Evolutionary conservation across 2,329 filamentous ascomycete genomes (phyloP).

Genomic region (Hymenotorrendiella dingleyae): DNA sequence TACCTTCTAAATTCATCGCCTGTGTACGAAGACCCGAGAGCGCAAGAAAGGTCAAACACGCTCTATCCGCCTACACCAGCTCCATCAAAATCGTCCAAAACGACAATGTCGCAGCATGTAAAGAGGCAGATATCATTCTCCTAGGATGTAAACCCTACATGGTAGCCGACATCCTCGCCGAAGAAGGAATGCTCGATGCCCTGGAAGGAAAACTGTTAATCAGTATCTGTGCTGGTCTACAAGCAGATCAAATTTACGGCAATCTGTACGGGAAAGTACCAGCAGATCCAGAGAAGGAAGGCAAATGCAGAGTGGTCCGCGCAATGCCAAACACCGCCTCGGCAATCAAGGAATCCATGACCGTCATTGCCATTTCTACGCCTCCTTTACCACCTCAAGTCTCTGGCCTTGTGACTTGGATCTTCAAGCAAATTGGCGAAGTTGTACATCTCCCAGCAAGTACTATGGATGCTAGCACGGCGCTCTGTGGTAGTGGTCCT

Average conservation of each 20-base stretch:
- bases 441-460: conserved; percentile 61
- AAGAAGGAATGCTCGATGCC: conserved; percentile 63
- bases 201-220: conserved; percentile 76
- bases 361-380: conserved; percentile 61
- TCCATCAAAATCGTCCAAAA: conserved; percentile 62
- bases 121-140: conserved; percentile 66
- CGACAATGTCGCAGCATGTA: conserved; percentile 63
- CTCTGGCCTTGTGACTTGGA: conserved; percentile 61
- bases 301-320: conserved; percentile 58
- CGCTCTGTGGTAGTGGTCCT: conserved; percentile 68
- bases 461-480: conserved; percentile 68
- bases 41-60: conserved; percentile 60
- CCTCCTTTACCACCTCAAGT: conserved; percentile 51
- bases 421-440: conserved; percentile 69
- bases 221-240: conserved; percentile 74
- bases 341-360: conserved; percentile 76
- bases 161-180: conserved; percentile 61
- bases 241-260: conserved; percentile 59
- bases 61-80: conserved; percentile 57
- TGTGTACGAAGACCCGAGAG: conserved; percentile 69
- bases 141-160: conserved; percentile 78
- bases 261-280: conserved; percentile 52
- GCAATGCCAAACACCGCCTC: conserved; percentile 84
- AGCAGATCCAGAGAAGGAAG: conserved; percentile 31
- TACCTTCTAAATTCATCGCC: conserved; percentile 73